Percentiles rank a stretch among this genome's conserved stretches.
These are phyloP conservation scores for Hypoxylon sp. DNA, from an alignment of 2,329 filamentous ascomycete species.

Conservation along the genomic window DNA sequence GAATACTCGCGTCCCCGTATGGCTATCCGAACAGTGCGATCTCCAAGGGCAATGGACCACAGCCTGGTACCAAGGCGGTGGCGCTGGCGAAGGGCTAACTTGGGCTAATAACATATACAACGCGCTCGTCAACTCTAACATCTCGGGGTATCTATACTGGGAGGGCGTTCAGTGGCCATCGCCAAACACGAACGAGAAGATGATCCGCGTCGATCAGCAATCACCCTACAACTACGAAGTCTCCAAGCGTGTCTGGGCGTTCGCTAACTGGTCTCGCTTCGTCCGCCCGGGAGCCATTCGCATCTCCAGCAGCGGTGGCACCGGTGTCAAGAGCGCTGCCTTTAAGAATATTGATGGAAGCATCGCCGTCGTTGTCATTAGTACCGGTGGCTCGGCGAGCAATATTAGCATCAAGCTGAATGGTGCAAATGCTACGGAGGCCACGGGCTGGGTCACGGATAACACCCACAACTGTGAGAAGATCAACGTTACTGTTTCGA, in stretches of 20 bases:
- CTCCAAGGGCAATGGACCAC: conserved; percentile 61
- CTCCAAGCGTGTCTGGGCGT: conserved; percentile 58
- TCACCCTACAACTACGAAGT: conserved; percentile 55
- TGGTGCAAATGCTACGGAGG: conserved; percentile 31
- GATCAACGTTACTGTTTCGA: conserved; percentile 44
- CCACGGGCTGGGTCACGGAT: conserved; percentile 52
- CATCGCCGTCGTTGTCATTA: conserved; percentile 57
- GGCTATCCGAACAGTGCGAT: conserved; percentile 66
- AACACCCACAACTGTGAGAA: conserved; percentile 46
- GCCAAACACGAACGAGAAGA: conserved; percentile 59
- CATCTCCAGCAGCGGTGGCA: conserved; percentile 51
- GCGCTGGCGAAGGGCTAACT: conserved; percentile 66
- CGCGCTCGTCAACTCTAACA: conserved; percentile 63
- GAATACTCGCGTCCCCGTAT: conserved; percentile 58
- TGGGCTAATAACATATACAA: conserved; percentile 70
- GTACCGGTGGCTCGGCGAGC: conserved; percentile 40
- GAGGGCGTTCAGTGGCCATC: conserved; percentile 55
- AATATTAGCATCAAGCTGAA: conserved; percentile 40
- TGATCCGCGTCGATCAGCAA: conserved; percentile 64
- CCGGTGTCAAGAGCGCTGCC: conserved; percentile 55
- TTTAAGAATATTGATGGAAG: conserved; percentile 58
- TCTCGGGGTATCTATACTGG: conserved; percentile 70
- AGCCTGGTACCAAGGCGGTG: conserved; percentile 64
- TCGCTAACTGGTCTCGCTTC: conserved; percentile 59
- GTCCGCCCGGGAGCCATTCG: conserved; percentile 58